Base-by-base conservation (phyloP, 1,284 basidiomycete genomes). In the Apiotrichum akiyoshidainum region DNA sequence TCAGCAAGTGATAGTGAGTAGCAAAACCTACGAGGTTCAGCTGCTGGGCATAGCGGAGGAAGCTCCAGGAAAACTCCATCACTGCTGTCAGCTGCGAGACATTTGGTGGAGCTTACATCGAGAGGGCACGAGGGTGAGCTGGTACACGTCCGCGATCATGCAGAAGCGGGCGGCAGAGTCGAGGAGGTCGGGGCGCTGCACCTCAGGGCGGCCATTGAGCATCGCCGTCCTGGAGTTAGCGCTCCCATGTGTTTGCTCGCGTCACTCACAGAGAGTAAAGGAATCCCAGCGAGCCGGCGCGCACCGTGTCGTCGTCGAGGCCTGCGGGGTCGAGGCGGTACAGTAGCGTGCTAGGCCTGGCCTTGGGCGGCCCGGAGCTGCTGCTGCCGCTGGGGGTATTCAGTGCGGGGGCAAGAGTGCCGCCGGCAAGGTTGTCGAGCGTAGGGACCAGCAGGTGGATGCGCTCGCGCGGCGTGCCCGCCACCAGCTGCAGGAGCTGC, bases 261-360 rank as follows among this genome's bases (percentile, higher is more conserved):
- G 16, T 52, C 7, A 55, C 74, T 62, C 44, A 76, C 74, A 74
- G 16, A 8, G 70, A 57, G 55, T 66, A 74, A 17, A 70, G 56
- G 44, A 74, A 51, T 8, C 58, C 71, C 6, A 67, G 66, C 4
- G 68, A 64, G 47, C 51, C 54, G 8, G 13, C 40, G 8, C 41
- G 37, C 9, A 76, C 14, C 10, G 61, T 44, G 21, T 46, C 61
- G 42, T 68, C 65, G 0, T 35, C 40, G n/a, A 67, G 17, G 1
- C 13, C 44, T 2, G 58, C 52, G 16, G 72, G 19, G 41, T 67
- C 58, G 14, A 61, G 35, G 2, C 60, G 55, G 11, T 42, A 9
- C 19, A 55, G 33, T 10, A 55, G 33, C 19, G 46, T 31, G 37
- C 40, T 31, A 2, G 48, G 39, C 13, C 26, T 31, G 26, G 26